phyloP scores from a whole-genome alignment of 106 monocot species.

The Iris macrosiphon region DNA sequence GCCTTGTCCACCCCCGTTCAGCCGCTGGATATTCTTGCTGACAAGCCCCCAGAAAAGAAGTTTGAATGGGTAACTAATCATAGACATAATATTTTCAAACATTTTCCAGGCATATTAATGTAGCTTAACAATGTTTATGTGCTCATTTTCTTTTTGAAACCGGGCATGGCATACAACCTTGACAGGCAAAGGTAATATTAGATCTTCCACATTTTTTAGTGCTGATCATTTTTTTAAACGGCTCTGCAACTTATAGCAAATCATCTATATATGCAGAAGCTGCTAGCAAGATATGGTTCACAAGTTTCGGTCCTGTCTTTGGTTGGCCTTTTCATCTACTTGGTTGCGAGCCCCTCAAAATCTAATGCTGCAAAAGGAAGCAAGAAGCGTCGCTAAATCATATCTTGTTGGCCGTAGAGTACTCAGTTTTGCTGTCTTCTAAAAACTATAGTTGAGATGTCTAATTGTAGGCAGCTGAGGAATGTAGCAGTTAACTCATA shows the following conservation, averaged over 20 bases:
- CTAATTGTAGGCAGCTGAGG: too few species aligned
- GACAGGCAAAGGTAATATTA: slow-evolving; percentile 52
- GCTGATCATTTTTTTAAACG: not conserved
- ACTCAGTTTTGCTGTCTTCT: not conserved
- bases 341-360: slow-evolving; percentile 74
- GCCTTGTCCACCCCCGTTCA: slow-evolving; percentile 77
- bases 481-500: too few species aligned
- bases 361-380: slow-evolving; percentile 38
- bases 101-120: not conserved
- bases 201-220: not conserved
- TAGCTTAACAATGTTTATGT: not conserved
- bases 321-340: slow-evolving; percentile 65
- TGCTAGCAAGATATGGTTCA: slow-evolving; percentile 71
- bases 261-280: slow-evolving; percentile 50
- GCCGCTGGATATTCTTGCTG: slow-evolving; percentile 94
- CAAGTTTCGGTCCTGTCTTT: slow-evolving; percentile 60
- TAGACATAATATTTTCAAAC: not conserved
- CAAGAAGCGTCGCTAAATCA: slow-evolving; percentile 81
- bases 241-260: too few species aligned
- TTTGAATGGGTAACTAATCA: slow-evolving; percentile 56
- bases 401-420: not conserved
- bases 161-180: not conserved
- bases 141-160: not conserved
- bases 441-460: not conserved
- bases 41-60: slow-evolving; percentile 80